Evolutionary conservation across 1,284 basidiomycete genomes (phyloP).

Genomic region (Ustilago esculenta): DNA sequence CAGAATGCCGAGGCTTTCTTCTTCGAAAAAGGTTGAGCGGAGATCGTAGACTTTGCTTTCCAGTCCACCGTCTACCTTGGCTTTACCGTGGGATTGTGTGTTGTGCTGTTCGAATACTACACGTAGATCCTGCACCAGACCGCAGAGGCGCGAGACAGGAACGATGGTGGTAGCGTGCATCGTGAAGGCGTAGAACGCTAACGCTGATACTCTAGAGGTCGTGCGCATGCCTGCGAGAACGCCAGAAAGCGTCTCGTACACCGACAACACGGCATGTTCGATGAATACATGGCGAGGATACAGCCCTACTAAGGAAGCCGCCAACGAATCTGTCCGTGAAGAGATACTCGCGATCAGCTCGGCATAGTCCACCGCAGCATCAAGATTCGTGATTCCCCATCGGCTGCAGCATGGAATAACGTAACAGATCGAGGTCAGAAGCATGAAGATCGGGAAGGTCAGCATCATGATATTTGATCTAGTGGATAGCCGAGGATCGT

Average conservation of each 20-base stretch:
- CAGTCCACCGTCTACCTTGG: constrained; percentile 11
- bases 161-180: constrained; percentile 36
- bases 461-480: too few species aligned
- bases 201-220: constrained; percentile 7
- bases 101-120: constrained; percentile 31
- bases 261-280: constrained; percentile 32
- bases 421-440: too few species aligned
- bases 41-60: constrained; percentile 11
- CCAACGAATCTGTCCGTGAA: constrained; percentile 15
- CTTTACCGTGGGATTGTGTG: not conserved
- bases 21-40: constrained; percentile 23
- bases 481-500: too few species aligned
- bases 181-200: constrained; percentile 29
- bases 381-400: constrained; percentile 40
- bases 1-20: constrained; percentile 29
- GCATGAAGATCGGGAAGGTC: too few species aligned
- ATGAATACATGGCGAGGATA: constrained; percentile 28
- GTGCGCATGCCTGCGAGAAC: constrained; percentile 23
- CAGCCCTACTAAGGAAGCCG: constrained; percentile 17
- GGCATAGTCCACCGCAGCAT: constrained; percentile 27
- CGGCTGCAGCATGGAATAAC: constrained; percentile 1
- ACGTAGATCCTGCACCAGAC: constrained; percentile 37
- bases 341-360: constrained; percentile 22
- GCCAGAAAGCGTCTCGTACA: constrained; percentile 33
- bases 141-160: constrained; percentile 45